phyloP scores from a whole-genome alignment of 257 asterid genomes.

The Fraxinus anomala region DNA sequence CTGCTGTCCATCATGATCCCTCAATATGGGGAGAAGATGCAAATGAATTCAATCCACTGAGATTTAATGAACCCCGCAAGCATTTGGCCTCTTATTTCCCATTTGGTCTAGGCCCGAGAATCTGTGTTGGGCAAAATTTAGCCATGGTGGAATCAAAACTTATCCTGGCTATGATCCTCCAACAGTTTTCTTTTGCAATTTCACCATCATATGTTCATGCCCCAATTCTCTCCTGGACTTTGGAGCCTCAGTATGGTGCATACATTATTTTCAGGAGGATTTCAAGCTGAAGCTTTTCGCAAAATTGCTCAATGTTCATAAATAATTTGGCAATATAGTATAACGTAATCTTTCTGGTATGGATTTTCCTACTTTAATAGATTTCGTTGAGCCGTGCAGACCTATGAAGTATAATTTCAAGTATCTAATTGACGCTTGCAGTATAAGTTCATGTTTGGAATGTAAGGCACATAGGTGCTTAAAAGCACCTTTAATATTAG shows the following conservation, averaged over 20 bases:
- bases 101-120: slow-evolving; percentile 41
- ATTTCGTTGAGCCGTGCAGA: not conserved
- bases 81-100: slow-evolving; percentile 41
- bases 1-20: slow-evolving; percentile 37
- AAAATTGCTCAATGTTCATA: not conserved
- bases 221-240: slow-evolving; percentile 25
- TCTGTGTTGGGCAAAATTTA: slow-evolving; percentile 43
- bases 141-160: slow-evolving; percentile 44
- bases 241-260: slow-evolving; percentile 44
- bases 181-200: slow-evolving; percentile 23
- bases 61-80: slow-evolving; percentile 33
- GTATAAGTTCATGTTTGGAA: too few relatives aligned
- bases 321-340: not conserved
- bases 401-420: too few relatives aligned
- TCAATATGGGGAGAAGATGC: slow-evolving; percentile 46
- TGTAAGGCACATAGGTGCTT: too few relatives aligned
- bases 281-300: not conserved
- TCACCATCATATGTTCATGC: slow-evolving; percentile 46
- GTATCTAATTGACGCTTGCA: too few relatives aligned
- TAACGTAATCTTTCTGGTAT: not conserved
- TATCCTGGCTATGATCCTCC: slow-evolving; percentile 36
- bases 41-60: slow-evolving; percentile 40
- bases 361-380: not conserved
- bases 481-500: too few relatives aligned
- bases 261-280: slow-evolving; percentile 31